These are phyloP conservation scores for Anisodus tanguticus DNA, from an alignment of 257 asterid genomes.

Conservation along the genomic window DNA sequence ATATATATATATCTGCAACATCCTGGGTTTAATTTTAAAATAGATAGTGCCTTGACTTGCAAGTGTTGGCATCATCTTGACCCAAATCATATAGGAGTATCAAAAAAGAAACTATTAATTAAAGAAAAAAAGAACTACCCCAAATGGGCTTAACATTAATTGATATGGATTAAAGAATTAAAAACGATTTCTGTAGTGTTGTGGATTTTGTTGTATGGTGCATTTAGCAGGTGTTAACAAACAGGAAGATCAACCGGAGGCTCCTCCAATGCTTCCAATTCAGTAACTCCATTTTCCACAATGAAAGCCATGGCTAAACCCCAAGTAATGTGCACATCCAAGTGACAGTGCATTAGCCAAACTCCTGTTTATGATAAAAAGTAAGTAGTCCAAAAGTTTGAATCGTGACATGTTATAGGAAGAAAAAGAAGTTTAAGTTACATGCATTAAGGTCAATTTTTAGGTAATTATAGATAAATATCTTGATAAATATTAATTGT, in stretches of 20 bases:
- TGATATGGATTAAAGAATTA: neutral
- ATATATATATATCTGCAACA: no score
- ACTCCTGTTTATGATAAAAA: constrained; percentile 49
- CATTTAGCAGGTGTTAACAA: constrained; percentile 40
- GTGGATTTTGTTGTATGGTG: neutral
- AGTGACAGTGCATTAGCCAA: constrained; percentile 10
- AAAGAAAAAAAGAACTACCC: constrained; percentile 32
- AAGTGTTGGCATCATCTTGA: constrained; percentile 35
- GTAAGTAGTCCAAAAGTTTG: no score
- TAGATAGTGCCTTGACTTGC: constrained; percentile 33
- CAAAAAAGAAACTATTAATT: constrained; percentile 10
- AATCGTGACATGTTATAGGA: no score
- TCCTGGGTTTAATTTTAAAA: no score
- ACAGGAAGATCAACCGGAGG: constrained; percentile 77
- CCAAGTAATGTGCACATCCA: neutral
- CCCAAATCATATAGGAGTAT: constrained; percentile 28
- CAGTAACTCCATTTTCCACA: constrained; percentile 70
- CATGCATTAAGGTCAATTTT: no score
- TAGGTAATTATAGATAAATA: no score
- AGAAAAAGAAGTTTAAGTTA: neutral
- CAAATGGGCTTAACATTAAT: constrained; percentile 37
- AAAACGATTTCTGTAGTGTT: constrained; percentile 31
- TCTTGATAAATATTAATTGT: no score
- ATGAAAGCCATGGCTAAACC: constrained; percentile 51
- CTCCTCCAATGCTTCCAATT: constrained; percentile 55